Evolutionary conservation across 768 basidiomycete genomes (phyloP).

Genomic region (Pisolithus albus): DNA sequence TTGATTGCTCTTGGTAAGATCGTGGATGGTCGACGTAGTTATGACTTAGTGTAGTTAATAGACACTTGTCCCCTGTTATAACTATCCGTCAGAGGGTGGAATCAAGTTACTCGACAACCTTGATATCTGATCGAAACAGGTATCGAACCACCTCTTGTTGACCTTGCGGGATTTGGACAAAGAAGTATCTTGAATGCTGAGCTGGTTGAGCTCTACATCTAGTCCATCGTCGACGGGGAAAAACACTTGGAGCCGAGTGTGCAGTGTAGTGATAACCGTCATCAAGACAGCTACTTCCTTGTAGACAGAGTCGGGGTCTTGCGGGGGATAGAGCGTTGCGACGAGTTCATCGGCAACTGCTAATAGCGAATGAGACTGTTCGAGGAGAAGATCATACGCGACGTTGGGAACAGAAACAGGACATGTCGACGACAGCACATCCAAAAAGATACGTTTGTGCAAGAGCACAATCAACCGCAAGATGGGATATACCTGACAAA

Average conservation of each 20-base stretch:
- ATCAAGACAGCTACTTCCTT: conserved; percentile 35
- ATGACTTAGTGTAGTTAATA: conserved; percentile 15
- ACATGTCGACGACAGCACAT: conserved; percentile 36
- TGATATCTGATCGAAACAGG: conserved; percentile 57
- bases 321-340: conserved; percentile 59
- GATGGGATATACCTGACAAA: conserved; percentile 47
- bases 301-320: conserved; percentile 39
- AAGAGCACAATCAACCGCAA: conserved; percentile 54
- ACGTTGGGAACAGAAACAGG: conserved; percentile 18
- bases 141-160: conserved; percentile 53
- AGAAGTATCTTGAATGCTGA: conserved; percentile 14
- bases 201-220: conserved; percentile 14
- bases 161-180: conserved; percentile 17
- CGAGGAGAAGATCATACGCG: conserved; percentile 46
- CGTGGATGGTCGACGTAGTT: neutral
- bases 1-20: neutral
- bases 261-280: conserved; percentile 32
- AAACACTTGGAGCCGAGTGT: conserved; percentile 20
- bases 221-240: conserved; percentile 20
- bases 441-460: conserved; percentile 53
- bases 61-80: neutral
- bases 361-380: conserved; percentile 45
- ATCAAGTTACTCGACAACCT: conserved; percentile 25
- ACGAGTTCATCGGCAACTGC: conserved; percentile 59
- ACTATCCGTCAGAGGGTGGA: neutral